Base-by-base conservation (phyloP, 345 rosid species). In the Eucalyptus victrix region DNA sequence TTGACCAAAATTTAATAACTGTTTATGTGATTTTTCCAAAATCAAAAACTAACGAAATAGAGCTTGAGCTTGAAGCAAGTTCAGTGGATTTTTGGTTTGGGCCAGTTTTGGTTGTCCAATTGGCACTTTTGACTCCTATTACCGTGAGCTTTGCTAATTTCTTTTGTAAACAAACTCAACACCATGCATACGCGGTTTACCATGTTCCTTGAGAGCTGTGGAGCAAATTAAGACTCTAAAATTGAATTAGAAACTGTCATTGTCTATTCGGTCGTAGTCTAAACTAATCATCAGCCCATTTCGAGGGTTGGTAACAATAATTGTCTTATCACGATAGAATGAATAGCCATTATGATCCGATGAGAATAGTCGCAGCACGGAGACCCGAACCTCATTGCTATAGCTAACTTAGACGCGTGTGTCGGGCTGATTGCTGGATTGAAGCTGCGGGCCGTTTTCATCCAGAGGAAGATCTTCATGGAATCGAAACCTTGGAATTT, bases 11-110 rank as follows among this genome's bases (percentile, higher is more conserved):
- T 62, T 62, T 12, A 62, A 60, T 3, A 28, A 62, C 4, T 30
- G 5, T 3, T 30, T 26, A 24, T 11, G 4, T 26, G 7, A 60
- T 26, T 60, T 62, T 62, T 0, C 37, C 3, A 30, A 0, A 30
- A n/a, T 62, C 10, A 30, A 30, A 62, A 18, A 51, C 17, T n/a
- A 62, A n/a, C 15, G 4, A 62, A 62, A n/a, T 1, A 65, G 11
- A 30, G 34, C 19, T n/a, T 7, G 37, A 7, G 2, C 37, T 65
- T n/a, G 76, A 65, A n/a, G 18, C 37, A 6, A 65, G 9, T 65
- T 10, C 7, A 7, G 18, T 65, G 72, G 19, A 65, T 65, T 65
- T 65, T 65, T 14, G 19, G 37, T 30, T 65, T 65, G 76, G 37
- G 37, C 2, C 21, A 15, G 19, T 65, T 65, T n/a, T 4, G 5